phyloP scores from a whole-genome alignment of 768 basidiomycete genomes.

The Sutorius australiensis region DNA sequence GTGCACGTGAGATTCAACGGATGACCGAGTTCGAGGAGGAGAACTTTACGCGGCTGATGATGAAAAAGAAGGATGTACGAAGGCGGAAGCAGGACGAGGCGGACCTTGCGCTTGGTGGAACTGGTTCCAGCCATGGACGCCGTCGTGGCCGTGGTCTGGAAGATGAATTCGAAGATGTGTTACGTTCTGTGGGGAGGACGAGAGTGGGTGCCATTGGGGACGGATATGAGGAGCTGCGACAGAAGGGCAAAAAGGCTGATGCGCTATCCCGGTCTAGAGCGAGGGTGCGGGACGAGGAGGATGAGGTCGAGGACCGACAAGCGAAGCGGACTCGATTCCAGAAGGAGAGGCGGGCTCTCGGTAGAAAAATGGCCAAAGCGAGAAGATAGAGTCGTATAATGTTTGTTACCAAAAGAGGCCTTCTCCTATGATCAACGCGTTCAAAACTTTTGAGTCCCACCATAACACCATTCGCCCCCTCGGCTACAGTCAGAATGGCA shows the following conservation, averaged over 20 bases:
- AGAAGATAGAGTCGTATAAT: conserved; percentile 16
- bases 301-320: conserved; percentile 26
- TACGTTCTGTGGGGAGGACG: conserved; percentile 55
- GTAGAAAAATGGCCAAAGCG: conserved; percentile 24
- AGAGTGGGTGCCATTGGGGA: conserved; percentile 46
- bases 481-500: not conserved
- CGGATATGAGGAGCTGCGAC: conserved; percentile 79
- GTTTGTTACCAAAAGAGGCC: not conserved
- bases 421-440: not conserved
- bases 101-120: conserved; percentile 82
- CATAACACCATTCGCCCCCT: not conserved
- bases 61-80: conserved; percentile 83
- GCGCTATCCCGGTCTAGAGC: conserved; percentile 57
- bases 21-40: conserved; percentile 92
- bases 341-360: conserved; percentile 38
- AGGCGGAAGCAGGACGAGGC: conserved; percentile 77
- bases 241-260: conserved; percentile 59
- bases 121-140: conserved; percentile 50
- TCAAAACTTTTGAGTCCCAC: not conserved
- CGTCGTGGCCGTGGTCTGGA: conserved; percentile 67
- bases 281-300: conserved; percentile 29
- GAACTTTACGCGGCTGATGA: conserved; percentile 85
- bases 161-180: conserved; percentile 81
- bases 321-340: conserved; percentile 43
- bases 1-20: conserved; percentile 74